Evolutionary conservation across 1,139 yeast species (phyloP).

Genomic region (Diutina pseudorugosa): DNA sequence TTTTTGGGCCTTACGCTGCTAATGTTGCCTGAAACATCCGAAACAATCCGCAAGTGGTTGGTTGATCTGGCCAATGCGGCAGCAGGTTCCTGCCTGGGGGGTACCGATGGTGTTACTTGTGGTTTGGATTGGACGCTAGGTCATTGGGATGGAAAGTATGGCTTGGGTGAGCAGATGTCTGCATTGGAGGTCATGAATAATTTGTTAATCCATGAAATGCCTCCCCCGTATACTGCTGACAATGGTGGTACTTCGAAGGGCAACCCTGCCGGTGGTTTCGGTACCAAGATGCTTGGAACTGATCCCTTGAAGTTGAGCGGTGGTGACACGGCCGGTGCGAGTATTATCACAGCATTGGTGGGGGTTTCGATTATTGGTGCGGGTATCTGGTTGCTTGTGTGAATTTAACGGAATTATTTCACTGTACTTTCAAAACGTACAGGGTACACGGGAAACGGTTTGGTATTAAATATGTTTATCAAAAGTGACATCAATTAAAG

Average conservation of each 20-base stretch:
- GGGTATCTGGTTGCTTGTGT: conserved; percentile 62
- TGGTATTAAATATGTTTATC: background rate
- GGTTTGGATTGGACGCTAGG: conserved; percentile 51
- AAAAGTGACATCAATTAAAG: no score
- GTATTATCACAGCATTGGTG: conserved; percentile 67
- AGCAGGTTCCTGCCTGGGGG: conserved; percentile 52
- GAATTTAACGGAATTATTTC: conserved; percentile 5
- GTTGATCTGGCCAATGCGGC: conserved; percentile 71
- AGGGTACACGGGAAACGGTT: background rate
- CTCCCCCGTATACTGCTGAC: conserved; percentile 23
- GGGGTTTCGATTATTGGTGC: conserved; percentile 54
- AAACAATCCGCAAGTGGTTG: conserved; percentile 59
- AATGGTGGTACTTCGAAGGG: conserved; percentile 37
- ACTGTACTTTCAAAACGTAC: background rate
- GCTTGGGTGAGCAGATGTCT: conserved; percentile 70
- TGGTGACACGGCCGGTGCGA: conserved; percentile 83
- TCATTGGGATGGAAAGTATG: conserved; percentile 52
- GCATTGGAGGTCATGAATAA: conserved; percentile 38
- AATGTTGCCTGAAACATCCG: conserved; percentile 40
- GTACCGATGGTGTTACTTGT: conserved; percentile 66
- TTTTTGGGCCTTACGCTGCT: conserved; percentile 48
- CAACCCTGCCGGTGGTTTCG: conserved; percentile 36
- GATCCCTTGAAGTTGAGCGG: conserved; percentile 32
- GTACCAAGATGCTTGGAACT: conserved; percentile 4
- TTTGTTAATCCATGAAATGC: conserved; percentile 16